A percentile compares a stretch with the other conserved stretches of the same genome.
These are phyloP conservation scores for Hyaloperonospora arabidopsidis DNA, from an alignment of 352 stramenopile genomes.

Conservation along the genomic window DNA sequence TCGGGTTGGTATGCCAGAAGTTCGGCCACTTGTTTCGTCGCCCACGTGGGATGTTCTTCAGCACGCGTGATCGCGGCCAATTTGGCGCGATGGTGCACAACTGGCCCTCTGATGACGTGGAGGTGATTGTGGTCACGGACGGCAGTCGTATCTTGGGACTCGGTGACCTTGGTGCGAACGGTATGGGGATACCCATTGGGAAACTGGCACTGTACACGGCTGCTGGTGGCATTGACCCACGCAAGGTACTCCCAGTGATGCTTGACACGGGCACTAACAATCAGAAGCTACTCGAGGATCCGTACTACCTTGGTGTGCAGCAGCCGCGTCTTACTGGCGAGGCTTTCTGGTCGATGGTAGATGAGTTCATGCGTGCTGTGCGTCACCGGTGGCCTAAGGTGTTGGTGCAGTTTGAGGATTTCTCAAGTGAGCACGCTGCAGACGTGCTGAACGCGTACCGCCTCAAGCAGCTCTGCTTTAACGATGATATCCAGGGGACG, in stretches of 20 bases:
- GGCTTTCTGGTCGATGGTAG: slow-evolving; percentile 92
- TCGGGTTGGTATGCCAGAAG: slow-evolving; percentile 90
- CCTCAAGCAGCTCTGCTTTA: slow-evolving; percentile 92
- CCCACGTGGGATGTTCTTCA: slow-evolving; percentile 93
- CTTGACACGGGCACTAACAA: slow-evolving; percentile 97
- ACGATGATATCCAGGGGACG: slow-evolving; percentile 97
- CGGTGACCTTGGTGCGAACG: slow-evolving; percentile 94
- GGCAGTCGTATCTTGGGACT: slow-evolving; percentile 94
- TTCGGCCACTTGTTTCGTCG: slow-evolving; percentile 88
- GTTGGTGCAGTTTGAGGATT: slow-evolving; percentile 96
- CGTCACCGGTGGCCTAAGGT: slow-evolving; percentile 88
- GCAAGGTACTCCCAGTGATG: slow-evolving; percentile 91
- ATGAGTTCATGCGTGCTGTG: slow-evolving; percentile 88
- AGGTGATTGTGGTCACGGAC: slow-evolving; percentile 96
- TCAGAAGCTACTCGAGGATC: slow-evolving; percentile 86
- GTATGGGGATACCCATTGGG: slow-evolving; percentile 97
- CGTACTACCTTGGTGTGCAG: slow-evolving; percentile 93
- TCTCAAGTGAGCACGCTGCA: slow-evolving; percentile 84
- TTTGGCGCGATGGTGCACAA: slow-evolving; percentile 90
- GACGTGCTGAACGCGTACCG: slow-evolving; percentile 92
- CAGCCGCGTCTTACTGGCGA: slow-evolving; percentile 85
- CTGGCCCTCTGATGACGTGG: slow-evolving; percentile 94
- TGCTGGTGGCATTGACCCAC: slow-evolving; percentile 90
- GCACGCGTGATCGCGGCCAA: slow-evolving; percentile 85
- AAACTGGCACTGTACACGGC: slow-evolving; percentile 94